Conservation (phyloP, 306 rosid genomes). For the Comarum palustre region DNA sequence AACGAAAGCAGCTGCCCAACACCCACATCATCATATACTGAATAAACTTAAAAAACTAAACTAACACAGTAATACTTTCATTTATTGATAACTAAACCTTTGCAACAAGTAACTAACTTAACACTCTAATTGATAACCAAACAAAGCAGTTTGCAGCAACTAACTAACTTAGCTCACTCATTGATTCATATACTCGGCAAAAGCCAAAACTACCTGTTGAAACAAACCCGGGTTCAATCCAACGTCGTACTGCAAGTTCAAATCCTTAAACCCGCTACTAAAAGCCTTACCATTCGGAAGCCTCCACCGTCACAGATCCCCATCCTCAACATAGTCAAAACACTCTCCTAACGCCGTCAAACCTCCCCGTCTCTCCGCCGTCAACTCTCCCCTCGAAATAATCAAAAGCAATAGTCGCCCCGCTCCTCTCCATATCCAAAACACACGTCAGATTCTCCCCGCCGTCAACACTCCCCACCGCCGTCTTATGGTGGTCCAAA, state of each 20-base stretch:
- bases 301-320: constrained; percentile 88
- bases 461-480: constrained; percentile 44
- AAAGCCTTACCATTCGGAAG: constrained; percentile 80
- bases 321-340: constrained; percentile 77
- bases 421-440: constrained; percentile 74
- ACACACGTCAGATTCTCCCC: constrained; percentile 47
- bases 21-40: constrained; percentile 5
- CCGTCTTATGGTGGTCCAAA: constrained; percentile 92
- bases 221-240: constrained; percentile 55
- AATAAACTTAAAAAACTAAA: neutral
- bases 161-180: no score
- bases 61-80: no score
- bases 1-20: constrained; percentile 59
- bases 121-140: neutral
- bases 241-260: constrained; percentile 55
- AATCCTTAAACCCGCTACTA: constrained; percentile 66
- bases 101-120: neutral
- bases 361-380: constrained; percentile 28
- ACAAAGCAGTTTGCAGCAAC: no score
- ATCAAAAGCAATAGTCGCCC: constrained; percentile 90
- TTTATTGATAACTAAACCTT: no score
- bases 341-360: constrained; percentile 45
- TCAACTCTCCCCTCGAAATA: constrained; percentile 54
- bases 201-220: constrained; percentile 41
- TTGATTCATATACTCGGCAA: no score